A percentile compares a stretch with the other conserved stretches of the same genome.
Conservation (phyloP, 306 rosid species). For the Senna tora region DNA sequence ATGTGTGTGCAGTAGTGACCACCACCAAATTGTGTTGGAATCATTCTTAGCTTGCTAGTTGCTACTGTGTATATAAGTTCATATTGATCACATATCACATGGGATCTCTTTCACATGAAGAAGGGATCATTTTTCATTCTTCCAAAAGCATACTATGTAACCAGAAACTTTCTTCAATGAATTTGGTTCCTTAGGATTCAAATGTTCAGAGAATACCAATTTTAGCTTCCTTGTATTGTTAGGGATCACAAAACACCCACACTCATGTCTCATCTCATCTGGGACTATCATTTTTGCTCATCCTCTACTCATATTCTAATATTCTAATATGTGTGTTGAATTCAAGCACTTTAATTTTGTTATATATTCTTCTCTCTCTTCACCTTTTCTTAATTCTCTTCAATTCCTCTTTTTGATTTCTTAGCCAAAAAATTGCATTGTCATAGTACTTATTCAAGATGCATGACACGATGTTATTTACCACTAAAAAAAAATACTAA, state of each 20-base stretch:
- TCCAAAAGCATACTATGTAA: slow-evolving; percentile 29
- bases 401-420: too few relatives aligned
- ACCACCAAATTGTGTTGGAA: slow-evolving; percentile 36
- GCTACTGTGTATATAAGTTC: slow-evolving; percentile 25
- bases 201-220: slow-evolving; percentile 28
- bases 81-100: slow-evolving; percentile 39
- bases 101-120: slow-evolving; percentile 30
- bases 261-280: too few relatives aligned
- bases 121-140: slow-evolving; percentile 48
- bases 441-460: too few relatives aligned
- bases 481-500: too few relatives aligned
- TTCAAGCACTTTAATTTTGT: not conserved
- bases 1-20: too few relatives aligned
- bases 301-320: slow-evolving; percentile 26
- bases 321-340: not conserved
- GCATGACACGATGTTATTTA: too few relatives aligned
- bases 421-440: too few relatives aligned
- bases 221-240: slow-evolving; percentile 47
- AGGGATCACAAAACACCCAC: slow-evolving; percentile 39
- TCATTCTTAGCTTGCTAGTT: slow-evolving; percentile 58
- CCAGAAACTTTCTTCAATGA: slow-evolving; percentile 10
- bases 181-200: slow-evolving; percentile 50
- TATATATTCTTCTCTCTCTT: not conserved
- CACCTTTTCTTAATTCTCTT: too few relatives aligned
- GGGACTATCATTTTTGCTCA: slow-evolving; percentile 43